phyloP scores from a whole-genome alignment of 2,329 filamentous ascomycete genomes.

The Tolypocladium cylindrosporum region DNA sequence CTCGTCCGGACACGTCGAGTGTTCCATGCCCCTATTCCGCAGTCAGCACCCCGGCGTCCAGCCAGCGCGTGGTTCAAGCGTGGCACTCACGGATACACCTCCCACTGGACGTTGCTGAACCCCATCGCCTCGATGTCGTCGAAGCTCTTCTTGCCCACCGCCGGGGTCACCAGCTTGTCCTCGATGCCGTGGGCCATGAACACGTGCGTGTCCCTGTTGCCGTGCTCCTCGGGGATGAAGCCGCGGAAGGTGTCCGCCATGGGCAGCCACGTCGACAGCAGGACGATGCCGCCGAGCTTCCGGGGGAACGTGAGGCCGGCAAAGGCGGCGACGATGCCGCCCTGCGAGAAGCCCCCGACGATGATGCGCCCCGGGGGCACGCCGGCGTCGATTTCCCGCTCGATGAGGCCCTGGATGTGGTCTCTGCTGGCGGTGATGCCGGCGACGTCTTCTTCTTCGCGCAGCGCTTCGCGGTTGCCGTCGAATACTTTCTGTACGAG shows the following conservation, averaged over 20 bases:
- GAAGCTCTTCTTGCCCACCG: conserved; percentile 56
- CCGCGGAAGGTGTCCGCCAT: conserved; percentile 36
- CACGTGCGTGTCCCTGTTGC: conserved; percentile 58
- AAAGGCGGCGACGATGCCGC: conserved; percentile 71
- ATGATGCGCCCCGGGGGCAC: conserved; percentile 72
- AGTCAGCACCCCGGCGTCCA: neutral
- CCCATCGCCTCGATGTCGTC: conserved; percentile 56
- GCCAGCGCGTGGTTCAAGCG: neutral
- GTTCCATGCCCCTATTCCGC: conserved; percentile 51
- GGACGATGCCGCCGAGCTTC: conserved; percentile 73
- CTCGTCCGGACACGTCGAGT: conserved; percentile 69
- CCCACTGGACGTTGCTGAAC: conserved; percentile 59
- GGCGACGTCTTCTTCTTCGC: conserved; percentile 45
- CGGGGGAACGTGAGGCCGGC: conserved; percentile 54
- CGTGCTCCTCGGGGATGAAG: conserved; percentile 15
- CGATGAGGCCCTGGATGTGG: conserved; percentile 67
- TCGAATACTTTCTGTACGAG: neutral
- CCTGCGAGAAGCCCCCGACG: conserved; percentile 70
- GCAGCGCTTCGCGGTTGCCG: neutral
- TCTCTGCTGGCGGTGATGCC: conserved; percentile 61
- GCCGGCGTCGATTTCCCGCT: conserved; percentile 64
- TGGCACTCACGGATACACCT: conserved; percentile 57
- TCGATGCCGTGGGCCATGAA: conserved; percentile 72
- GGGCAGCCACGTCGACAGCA: conserved; percentile 68
- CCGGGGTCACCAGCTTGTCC: conserved; percentile 59